Conservation (phyloP, 148 eudicot genomes). For the Dysphania ambrosioides region DNA sequence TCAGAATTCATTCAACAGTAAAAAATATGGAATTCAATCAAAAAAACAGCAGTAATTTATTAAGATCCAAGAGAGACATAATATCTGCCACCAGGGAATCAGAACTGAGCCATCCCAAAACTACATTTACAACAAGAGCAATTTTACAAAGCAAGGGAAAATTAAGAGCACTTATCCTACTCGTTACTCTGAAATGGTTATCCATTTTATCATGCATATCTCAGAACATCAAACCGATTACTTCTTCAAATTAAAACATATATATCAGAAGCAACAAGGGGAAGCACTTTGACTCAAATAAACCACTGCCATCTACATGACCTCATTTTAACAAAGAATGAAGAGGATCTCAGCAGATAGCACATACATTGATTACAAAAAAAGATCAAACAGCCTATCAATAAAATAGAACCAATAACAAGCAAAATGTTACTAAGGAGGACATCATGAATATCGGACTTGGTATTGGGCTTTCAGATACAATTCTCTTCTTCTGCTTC, state of each 20-base stretch:
- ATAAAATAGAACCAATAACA: not conserved
- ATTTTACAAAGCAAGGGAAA: not conserved
- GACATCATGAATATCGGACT: constrained; percentile 2
- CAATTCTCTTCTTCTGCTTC: not conserved
- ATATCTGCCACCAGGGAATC: constrained; percentile 1
- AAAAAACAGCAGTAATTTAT: not conserved
- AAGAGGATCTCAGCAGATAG: not conserved
- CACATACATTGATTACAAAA: not conserved
- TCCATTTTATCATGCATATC: not conserved
- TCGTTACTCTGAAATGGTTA: not conserved
- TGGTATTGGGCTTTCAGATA: not conserved
- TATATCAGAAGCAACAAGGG: not conserved
- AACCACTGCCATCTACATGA: not conserved
- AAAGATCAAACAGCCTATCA: not conserved
- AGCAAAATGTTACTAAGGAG: not conserved
- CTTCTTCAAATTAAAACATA: not conserved
- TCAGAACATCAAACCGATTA: not conserved
- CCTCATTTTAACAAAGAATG: not conserved
- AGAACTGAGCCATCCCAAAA: not conserved
- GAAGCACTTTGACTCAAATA: no score
- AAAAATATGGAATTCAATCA: not conserved
- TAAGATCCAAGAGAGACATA: not conserved
- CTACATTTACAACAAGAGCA: not conserved
- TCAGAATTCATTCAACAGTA: not conserved
- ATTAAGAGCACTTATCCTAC: not conserved